Evolutionary conservation across 2,329 filamentous ascomycete species (phyloP).

Genomic region (Rugonectria rugulosa): DNA sequence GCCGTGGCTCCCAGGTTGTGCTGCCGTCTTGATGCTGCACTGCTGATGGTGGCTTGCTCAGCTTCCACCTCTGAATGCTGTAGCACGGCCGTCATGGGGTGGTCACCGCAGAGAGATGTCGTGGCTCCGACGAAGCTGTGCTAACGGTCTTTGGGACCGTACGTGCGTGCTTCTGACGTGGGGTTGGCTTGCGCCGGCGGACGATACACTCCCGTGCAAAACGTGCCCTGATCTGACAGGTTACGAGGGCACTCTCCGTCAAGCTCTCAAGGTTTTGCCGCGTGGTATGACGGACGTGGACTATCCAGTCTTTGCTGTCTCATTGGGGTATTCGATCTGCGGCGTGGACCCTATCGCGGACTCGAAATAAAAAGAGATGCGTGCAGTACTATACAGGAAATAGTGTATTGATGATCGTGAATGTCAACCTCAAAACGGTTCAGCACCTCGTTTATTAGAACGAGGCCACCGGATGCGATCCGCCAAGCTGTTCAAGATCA

Average conservation of each 20-base stretch:
- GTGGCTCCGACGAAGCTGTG: slow-evolving; percentile 25
- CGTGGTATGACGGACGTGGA: slow-evolving; percentile 35
- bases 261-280: slow-evolving; percentile 23
- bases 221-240: slow-evolving; percentile 7
- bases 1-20: slow-evolving; percentile 3
- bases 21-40: slow-evolving; percentile 4
- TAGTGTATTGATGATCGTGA: slow-evolving; percentile 14
- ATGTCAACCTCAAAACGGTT: slow-evolving; percentile 25
- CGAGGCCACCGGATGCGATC: slow-evolving; percentile 24
- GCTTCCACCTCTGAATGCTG: slow-evolving; percentile 11
- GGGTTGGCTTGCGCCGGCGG: slow-evolving; percentile 11
- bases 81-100: slow-evolving; percentile 28
- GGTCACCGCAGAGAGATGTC: slow-evolving; percentile 30
- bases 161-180: slow-evolving; percentile 20
- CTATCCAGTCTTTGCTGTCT: slow-evolving; percentile 31
- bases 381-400: slow-evolving; percentile 13
- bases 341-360: slow-evolving; percentile 31
- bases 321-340: slow-evolving; percentile 33
- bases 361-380: not conserved
- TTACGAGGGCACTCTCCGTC: slow-evolving; percentile 5
- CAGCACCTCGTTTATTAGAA: slow-evolving; percentile 37
- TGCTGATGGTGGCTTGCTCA: not conserved
- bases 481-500: slow-evolving; percentile 25
- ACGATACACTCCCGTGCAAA: slow-evolving; percentile 1
- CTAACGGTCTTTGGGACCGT: slow-evolving; percentile 21